A percentile compares a stretch with the other conserved stretches of the same genome.
Conservation (phyloP, 495 filamentous ascomycete genomes). For the Trichodelitschia bisporula region DNA sequence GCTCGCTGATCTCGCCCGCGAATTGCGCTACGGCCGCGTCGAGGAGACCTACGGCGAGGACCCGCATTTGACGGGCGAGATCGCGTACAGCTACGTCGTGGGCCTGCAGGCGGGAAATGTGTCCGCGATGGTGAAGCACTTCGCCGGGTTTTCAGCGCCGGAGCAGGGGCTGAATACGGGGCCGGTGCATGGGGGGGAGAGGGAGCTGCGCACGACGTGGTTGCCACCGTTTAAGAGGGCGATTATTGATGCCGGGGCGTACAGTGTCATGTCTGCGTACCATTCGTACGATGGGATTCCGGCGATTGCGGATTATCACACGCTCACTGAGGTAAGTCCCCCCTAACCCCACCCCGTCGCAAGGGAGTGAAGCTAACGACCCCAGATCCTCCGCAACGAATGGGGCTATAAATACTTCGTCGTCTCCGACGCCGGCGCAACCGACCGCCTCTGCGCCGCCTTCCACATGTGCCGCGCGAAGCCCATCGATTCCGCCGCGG, state of each 20-base stretch:
- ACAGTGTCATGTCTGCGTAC: constrained; percentile 42
- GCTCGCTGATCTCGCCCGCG: constrained; percentile 38
- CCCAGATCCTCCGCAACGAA: constrained; percentile 33
- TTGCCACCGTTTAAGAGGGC: constrained; percentile 38
- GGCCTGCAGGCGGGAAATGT: constrained; percentile 35
- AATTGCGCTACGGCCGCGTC: constrained; percentile 41
- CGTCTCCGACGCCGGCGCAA: constrained; percentile 30
- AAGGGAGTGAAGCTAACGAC: background rate
- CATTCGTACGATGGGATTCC: constrained; percentile 46
- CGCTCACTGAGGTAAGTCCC: constrained; percentile 19
- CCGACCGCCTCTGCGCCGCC: constrained; percentile 34
- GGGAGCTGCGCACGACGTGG: constrained; percentile 43
- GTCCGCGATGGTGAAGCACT: constrained; percentile 46
- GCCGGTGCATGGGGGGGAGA: constrained; percentile 41
- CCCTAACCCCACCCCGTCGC: background rate
- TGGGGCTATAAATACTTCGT: constrained; percentile 47
- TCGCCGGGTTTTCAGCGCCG: constrained; percentile 34
- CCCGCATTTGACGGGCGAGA: constrained; percentile 31
- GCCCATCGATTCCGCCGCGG: constrained; percentile 32
- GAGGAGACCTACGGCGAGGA: constrained; percentile 49
- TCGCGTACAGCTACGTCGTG: constrained; percentile 33
- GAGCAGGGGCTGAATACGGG: constrained; percentile 46
- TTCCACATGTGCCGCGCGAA: constrained; percentile 33
- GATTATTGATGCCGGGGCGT: constrained; percentile 42
- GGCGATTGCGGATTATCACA: constrained; percentile 30